Evolutionary conservation across 202 grass and related monocot genomes (phyloP).

Genomic region (Elaeis oleifera): DNA sequence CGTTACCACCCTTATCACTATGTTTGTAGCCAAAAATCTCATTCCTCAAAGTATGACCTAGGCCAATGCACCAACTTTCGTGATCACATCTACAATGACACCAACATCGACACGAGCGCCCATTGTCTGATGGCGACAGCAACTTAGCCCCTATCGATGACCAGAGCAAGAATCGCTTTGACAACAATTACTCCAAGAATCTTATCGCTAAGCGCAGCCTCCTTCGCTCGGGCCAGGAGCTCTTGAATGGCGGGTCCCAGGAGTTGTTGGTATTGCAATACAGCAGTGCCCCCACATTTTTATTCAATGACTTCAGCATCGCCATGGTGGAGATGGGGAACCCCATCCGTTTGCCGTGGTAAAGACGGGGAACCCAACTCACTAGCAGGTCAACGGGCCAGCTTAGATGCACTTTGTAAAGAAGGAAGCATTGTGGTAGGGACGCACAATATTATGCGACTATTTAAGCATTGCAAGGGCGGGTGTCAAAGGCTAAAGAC

Average conservation of each 20-base stretch:
- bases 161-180: not conserved
- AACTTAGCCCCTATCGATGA: not conserved
- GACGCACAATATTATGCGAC: too few relatives aligned
- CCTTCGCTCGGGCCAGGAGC: not conserved
- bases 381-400: too few relatives aligned
- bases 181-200: not conserved
- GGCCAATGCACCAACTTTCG: not conserved
- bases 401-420: too few relatives aligned
- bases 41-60: too few relatives aligned
- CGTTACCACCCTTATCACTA: too few relatives aligned
- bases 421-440: too few relatives aligned
- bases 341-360: too few relatives aligned
- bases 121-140: not conserved
- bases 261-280: not conserved
- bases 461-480: too few relatives aligned
- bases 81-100: not conserved
- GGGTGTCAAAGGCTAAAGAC: too few relatives aligned
- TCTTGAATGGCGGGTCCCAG: not conserved
- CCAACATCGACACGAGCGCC: not conserved
- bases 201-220: not conserved
- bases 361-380: too few relatives aligned
- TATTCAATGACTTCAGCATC: not conserved
- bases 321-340: too few relatives aligned
- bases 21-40: too few relatives aligned
- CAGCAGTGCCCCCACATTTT: not conserved